A percentile compares a stretch with the other conserved stretches of the same genome.
These are phyloP conservation scores for Serendipita sp. DNA, from an alignment of 768 basidiomycete genomes.

Conservation along the genomic window DNA sequence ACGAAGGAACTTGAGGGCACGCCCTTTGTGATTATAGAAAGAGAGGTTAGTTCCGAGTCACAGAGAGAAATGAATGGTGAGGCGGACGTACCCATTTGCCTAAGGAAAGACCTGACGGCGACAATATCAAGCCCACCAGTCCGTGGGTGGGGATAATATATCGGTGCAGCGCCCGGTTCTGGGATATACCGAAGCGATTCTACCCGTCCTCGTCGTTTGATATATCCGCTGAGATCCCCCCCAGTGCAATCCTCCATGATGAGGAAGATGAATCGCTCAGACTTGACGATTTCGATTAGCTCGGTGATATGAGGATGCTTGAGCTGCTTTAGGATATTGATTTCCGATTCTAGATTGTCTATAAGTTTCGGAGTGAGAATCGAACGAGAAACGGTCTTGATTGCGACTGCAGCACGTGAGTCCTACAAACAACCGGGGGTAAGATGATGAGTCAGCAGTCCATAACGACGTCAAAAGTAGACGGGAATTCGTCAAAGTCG, in stretches of 20 bases:
- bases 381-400: conserved; percentile 84
- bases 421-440: conserved; percentile 30
- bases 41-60: background rate
- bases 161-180: conserved; percentile 44
- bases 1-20: conserved; percentile 84
- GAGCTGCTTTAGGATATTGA: conserved; percentile 85
- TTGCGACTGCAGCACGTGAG: conserved; percentile 63
- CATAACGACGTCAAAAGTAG: background rate
- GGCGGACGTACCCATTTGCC: conserved; percentile 57
- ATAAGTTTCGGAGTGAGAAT: conserved; percentile 82
- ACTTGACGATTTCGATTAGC: conserved; percentile 72
- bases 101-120: conserved; percentile 78
- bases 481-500: no score
- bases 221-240: conserved; percentile 89
- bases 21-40: conserved; percentile 30
- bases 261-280: conserved; percentile 44
- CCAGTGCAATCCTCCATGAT: conserved; percentile 97
- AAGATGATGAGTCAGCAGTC: background rate
- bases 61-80: background rate
- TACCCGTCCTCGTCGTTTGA: conserved; percentile 91
- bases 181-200: conserved; percentile 75
- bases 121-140: conserved; percentile 82
- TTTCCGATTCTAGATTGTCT: conserved; percentile 97
- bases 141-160: conserved; percentile 82
- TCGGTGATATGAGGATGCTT: conserved; percentile 87